These are phyloP conservation scores for Oryza nivara DNA, from an alignment of 176 grass and related monocot species.

Conservation along the genomic window DNA sequence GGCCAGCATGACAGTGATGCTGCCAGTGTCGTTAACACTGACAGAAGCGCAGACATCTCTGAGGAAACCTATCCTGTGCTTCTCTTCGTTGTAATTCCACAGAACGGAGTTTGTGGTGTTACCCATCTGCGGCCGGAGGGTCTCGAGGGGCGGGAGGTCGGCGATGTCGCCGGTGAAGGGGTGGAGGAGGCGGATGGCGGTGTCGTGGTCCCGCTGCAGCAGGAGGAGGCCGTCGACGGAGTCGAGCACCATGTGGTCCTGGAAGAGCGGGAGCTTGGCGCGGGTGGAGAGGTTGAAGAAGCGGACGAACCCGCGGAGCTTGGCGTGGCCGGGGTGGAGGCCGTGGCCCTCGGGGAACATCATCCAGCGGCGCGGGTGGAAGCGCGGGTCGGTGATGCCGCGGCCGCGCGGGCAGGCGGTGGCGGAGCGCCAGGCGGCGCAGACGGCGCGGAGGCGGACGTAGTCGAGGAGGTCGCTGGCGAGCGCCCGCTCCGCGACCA, in stretches of 20 bases:
- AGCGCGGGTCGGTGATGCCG: background rate
- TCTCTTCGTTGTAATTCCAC: no score
- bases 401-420: background rate
- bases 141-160: background rate
- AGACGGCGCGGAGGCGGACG: background rate
- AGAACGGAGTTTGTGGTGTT: no score
- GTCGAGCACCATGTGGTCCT: background rate
- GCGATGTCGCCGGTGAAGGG: background rate
- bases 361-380: slow-evolving; percentile 10
- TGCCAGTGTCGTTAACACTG: no score
- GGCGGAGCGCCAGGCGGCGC: background rate
- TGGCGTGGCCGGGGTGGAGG: background rate
- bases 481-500: background rate
- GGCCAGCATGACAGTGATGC: no score
- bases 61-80: no score
- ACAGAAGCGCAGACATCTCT: no score
- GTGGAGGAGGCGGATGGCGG: background rate
- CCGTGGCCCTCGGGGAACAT: slow-evolving; percentile 1
- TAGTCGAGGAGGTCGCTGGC: background rate
- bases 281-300: slow-evolving; percentile 1
- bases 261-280: background rate
- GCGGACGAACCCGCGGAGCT: background rate
- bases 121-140: no score
- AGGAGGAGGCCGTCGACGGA: background rate
- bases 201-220: background rate